Conservation (phyloP, 1,284 basidiomycete genomes). For the Singerocomus inundabilis region DNA sequence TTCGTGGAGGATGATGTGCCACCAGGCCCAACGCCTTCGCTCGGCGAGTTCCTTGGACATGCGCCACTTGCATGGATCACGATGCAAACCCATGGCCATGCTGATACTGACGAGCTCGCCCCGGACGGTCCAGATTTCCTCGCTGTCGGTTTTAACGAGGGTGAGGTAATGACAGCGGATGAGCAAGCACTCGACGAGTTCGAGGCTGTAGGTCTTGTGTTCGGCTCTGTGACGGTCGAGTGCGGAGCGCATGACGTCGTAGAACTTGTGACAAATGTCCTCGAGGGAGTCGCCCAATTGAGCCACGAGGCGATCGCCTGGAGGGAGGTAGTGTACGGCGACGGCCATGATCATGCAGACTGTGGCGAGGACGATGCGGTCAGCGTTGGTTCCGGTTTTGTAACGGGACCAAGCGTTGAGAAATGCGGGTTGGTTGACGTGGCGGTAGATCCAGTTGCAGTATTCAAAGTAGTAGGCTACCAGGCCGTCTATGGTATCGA, state of each 20-base stretch:
- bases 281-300: conserved; percentile 47
- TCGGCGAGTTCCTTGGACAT: conserved; percentile 68
- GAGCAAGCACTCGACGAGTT: conserved; percentile 71
- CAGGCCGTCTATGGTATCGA: conserved; percentile 67
- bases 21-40: conserved; percentile 80
- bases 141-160: conserved; percentile 68
- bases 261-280: conserved; percentile 61
- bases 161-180: conserved; percentile 68
- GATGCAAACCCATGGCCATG: conserved; percentile 77
- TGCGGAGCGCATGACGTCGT: conserved; percentile 63
- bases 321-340: conserved; percentile 67
- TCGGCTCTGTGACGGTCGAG: conserved; percentile 62
- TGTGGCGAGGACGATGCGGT: conserved; percentile 67
- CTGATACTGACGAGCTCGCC: conserved; percentile 71
- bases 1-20: conserved; percentile 77
- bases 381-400: conserved; percentile 60
- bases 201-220: conserved; percentile 62
- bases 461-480: conserved; percentile 76
- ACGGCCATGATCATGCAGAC: conserved; percentile 70
- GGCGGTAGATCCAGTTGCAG: conserved; percentile 81
- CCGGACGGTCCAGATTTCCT: conserved; percentile 73
- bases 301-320: conserved; percentile 57
- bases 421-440: conserved; percentile 65
- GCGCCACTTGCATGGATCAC: conserved; percentile 72
- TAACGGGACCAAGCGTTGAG: conserved; percentile 65